phyloP scores from a whole-genome alignment of 2,329 filamentous ascomycete species.

The Hymenoscyphus albidus region DNA sequence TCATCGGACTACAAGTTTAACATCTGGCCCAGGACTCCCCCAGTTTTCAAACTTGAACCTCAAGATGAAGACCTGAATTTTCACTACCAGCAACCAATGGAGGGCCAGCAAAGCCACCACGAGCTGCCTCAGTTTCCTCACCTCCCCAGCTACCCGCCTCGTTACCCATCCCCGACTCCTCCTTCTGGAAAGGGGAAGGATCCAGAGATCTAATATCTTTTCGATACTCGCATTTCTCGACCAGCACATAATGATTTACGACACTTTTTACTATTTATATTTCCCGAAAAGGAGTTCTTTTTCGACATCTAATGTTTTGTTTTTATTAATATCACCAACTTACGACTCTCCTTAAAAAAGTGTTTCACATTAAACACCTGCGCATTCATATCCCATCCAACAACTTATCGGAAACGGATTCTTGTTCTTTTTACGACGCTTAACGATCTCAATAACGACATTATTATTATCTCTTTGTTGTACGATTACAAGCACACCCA shows the following conservation, averaged over 20 bases:
- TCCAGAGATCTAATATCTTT: constrained; percentile 30
- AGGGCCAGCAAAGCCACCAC: constrained; percentile 6
- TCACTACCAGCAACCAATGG: not conserved
- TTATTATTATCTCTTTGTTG: constrained; percentile 23
- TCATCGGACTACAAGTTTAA: constrained; percentile 34
- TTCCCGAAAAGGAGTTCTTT: constrained; percentile 23
- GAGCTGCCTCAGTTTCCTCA: constrained; percentile 22
- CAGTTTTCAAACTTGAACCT: constrained; percentile 30
- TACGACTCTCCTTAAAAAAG: constrained; percentile 22
- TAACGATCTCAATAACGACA: constrained; percentile 31
- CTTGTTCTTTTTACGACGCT: constrained; percentile 21
- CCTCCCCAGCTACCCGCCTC: constrained; percentile 28
- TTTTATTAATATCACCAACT: constrained; percentile 11
- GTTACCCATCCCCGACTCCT: constrained; percentile 26
- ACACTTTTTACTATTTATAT: constrained; percentile 11
- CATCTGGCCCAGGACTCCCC: constrained; percentile 34
- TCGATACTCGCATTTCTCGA: constrained; percentile 6
- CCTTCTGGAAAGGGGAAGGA: constrained; percentile 32
- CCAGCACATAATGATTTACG: constrained; percentile 20
- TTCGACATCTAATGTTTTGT: constrained; percentile 22
- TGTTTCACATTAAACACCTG: constrained; percentile 13
- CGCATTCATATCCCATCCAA: not conserved
- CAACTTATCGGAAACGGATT: not conserved
- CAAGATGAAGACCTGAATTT: constrained; percentile 22
- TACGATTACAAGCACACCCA: constrained; percentile 31